Evolutionary conservation across 441 rosid genomes (phyloP), one percentile per base, ranked within the genome.

Genomic region (Lepidium campestre): DNA sequence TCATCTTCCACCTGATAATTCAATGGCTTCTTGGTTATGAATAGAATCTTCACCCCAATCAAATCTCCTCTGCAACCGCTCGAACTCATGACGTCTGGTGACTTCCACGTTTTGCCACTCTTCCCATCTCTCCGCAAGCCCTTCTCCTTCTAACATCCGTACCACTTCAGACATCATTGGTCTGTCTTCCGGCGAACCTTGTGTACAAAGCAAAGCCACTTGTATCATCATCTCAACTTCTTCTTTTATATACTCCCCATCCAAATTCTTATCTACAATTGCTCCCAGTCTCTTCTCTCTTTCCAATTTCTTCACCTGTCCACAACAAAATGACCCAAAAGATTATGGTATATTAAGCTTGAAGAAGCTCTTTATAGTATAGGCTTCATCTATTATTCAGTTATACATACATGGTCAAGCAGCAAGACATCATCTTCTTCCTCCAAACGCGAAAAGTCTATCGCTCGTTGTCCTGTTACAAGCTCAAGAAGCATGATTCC

Each of bases 101-200:
- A 85, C 92, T 80, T 93, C 97, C 7, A 82, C 85, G 11, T 86
- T 79, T 77, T 90, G 97, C 97, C 97, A 93, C 71, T 88, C 98
- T 77, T 93, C 93, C 98, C 98, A 93, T 74, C 96, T 85, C 80
- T 93, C 97, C 0, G 98, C 96, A 31, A 93, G 77, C 27, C 97
- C 97, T 67, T 93, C 98, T 46, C 98, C 98, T 82, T 93, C 98
- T 56, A 93, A 78, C 98, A 93, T 93, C 80, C 97, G 48, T 9
- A 90, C 94, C 48, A 93, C 97, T 59, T 88, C 98, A 0, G 97
- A 90, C 98, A 93, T 93, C 6, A 79, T 78, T 1, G 98, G 98
- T 29, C 96, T 80, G 4, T 87, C 96, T 78, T 88, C 94, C 0
- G 98, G 94, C 0, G 92, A 84, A 17, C 82, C 81, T 76, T 93